A percentile compares a stretch with the other conserved stretches of the same genome.
Evolutionary conservation across 129 eudicot genomes (phyloP).

Genomic region (Saussurea involucrata): DNA sequence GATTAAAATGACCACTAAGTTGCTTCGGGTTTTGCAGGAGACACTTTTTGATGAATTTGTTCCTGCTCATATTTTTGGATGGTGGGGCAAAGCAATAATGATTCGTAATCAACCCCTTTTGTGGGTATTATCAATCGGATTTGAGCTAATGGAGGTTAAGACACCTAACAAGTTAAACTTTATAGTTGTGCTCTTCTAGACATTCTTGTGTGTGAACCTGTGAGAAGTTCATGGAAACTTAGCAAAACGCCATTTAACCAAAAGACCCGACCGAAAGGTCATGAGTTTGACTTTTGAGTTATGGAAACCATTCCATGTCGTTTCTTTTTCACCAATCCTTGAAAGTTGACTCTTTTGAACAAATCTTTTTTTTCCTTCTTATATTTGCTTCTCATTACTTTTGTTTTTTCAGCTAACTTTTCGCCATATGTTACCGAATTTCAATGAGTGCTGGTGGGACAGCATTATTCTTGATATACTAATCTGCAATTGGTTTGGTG

Average conservation of each 20-base stretch:
- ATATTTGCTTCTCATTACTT: conserved; percentile 1
- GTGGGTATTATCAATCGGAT: conserved; percentile 93
- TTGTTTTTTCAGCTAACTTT: conserved; percentile 73
- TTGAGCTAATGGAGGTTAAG: conserved; percentile 95
- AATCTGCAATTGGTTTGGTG: conserved; percentile 99
- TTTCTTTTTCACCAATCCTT: not conserved
- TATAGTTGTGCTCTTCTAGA: not conserved
- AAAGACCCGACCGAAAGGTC: too few species aligned
- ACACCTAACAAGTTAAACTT: conserved; percentile 2
- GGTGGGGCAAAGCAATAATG: conserved; percentile 99
- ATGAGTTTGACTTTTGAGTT: conserved; percentile 1
- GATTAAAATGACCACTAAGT: not conserved
- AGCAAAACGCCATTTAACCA: not conserved
- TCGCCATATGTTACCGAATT: conserved; percentile 97
- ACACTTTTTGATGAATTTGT: conserved; percentile 96
- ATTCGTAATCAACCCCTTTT: conserved; percentile 98
- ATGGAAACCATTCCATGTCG: not conserved
- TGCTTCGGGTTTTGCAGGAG: conserved; percentile 45
- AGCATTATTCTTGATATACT: conserved; percentile 92
- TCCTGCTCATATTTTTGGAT: conserved; percentile 87
- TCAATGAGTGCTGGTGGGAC: conserved; percentile 99
- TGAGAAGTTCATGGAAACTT: not conserved
- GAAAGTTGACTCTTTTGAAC: not conserved
- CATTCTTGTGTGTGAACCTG: not conserved
- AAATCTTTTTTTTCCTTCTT: not conserved